These are phyloP conservation scores for Hylodesmum podocarpum DNA, from an alignment of 306 rosid species.

Conservation along the genomic window DNA sequence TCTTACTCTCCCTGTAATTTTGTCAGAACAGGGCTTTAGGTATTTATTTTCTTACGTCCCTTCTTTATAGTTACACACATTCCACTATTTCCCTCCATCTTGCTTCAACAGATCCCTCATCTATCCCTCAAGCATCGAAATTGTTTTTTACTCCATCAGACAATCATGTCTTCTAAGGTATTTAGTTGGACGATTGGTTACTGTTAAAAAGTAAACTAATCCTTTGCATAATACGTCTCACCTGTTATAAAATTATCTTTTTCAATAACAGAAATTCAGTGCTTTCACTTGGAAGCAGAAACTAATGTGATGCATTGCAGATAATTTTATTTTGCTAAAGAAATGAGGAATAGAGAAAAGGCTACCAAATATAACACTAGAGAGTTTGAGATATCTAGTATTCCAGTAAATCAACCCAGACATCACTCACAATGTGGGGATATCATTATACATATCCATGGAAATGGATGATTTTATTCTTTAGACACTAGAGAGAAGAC, in stretches of 20 bases:
- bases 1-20: not conserved
- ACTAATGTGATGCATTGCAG: not conserved
- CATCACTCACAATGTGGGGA: not conserved
- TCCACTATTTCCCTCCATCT: not conserved
- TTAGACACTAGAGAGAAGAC: constrained; percentile 6
- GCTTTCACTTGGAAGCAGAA: not conserved
- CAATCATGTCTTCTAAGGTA: not conserved
- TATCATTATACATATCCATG: constrained; percentile 29
- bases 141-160: not conserved
- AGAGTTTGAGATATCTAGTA: constrained; percentile 19
- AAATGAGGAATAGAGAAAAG: not conserved
- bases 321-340: not conserved
- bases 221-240: too few species aligned
- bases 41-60: not conserved
- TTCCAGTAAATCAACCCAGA: constrained; percentile 20
- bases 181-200: not conserved
- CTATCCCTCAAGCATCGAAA: too few species aligned
- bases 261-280: too few species aligned
- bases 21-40: not conserved
- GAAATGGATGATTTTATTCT: constrained; percentile 15
- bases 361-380: not conserved
- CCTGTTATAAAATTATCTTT: too few species aligned
- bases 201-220: too few species aligned
- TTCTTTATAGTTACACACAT: not conserved
- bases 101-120: not conserved